Evolutionary conservation across 805 yeast species (phyloP), one percentile per base, ranked within the genome.

Genomic region (Candida endomychidarum): DNA sequence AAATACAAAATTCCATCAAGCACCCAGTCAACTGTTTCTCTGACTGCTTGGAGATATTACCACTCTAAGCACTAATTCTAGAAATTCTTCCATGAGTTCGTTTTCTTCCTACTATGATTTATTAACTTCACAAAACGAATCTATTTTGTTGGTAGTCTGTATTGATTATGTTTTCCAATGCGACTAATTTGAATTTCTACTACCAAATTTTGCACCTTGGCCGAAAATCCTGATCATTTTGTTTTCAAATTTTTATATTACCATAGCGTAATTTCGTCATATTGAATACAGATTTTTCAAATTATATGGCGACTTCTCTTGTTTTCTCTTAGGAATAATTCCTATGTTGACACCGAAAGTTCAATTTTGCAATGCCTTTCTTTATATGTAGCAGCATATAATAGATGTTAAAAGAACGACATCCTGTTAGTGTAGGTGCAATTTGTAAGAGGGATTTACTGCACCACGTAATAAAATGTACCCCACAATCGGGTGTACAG

Each of bases 401-500:
- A n/a, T n/a, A n/a, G n/a, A n/a, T n/a, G n/a, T n/a, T n/a, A n/a
- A n/a, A n/a, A n/a, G n/a, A n/a, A n/a, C n/a, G n/a, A n/a, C n/a
- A n/a, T n/a, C n/a, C n/a, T n/a, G n/a, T n/a, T n/a, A n/a, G n/a
- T n/a, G n/a, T n/a, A n/a, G n/a, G n/a, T n/a, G n/a, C n/a, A n/a
- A n/a, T n/a, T n/a, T n/a, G n/a, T n/a, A n/a, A n/a, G n/a, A n/a
- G n/a, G n/a, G n/a, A n/a, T n/a, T n/a, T n/a, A n/a, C n/a, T n/a
- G n/a, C n/a, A n/a, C n/a, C 10, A 26, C 18, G 9, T 30, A 19
- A 5, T 16, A 6, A 30, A 10, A 30, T 4, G 5, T 15, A 32
- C 35, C 35, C 35, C 35, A 32, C 35, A 32, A 7, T n/a, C 10
- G 21, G 35, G 35, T 32, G 35, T 26, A 15, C 35, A 32, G 35